phyloP scores from a whole-genome alignment of 2,329 filamentous ascomycete genomes.

The Aspergillus sergii region DNA sequence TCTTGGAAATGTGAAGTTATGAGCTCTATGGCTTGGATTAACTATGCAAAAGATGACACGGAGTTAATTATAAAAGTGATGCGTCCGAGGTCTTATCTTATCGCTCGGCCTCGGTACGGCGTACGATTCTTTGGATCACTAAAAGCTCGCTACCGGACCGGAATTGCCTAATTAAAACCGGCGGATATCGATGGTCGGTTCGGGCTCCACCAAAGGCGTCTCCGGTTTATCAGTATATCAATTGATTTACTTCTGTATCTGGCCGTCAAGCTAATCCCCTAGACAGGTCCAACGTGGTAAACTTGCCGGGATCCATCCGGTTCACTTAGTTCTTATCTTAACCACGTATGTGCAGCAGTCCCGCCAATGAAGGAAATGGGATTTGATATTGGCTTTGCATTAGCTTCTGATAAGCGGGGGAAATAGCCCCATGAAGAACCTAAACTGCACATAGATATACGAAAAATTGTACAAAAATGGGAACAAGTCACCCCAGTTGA shows the following conservation, averaged over 20 bases:
- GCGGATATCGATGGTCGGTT: background rate
- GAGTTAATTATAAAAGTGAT: background rate
- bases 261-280: background rate
- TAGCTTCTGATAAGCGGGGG: slow-evolving; percentile 2
- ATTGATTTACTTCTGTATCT: background rate
- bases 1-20: background rate
- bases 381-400: background rate
- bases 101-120: background rate
- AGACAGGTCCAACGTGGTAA: background rate
- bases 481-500: background rate
- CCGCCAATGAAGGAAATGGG: background rate
- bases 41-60: background rate
- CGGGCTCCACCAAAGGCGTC: background rate
- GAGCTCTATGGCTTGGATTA: background rate
- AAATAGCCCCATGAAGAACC: background rate
- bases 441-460: background rate
- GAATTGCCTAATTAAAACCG: background rate
- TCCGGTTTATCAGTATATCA: slow-evolving; percentile 1
- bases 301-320: background rate
- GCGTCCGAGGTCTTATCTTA: background rate
- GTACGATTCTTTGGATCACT: background rate
- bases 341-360: background rate
- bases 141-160: slow-evolving; percentile 1
- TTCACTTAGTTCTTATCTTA: background rate
- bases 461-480: background rate